Conservation (phyloP, 176 grass and related monocot genomes). For the Pontederia crassipes region DNA sequence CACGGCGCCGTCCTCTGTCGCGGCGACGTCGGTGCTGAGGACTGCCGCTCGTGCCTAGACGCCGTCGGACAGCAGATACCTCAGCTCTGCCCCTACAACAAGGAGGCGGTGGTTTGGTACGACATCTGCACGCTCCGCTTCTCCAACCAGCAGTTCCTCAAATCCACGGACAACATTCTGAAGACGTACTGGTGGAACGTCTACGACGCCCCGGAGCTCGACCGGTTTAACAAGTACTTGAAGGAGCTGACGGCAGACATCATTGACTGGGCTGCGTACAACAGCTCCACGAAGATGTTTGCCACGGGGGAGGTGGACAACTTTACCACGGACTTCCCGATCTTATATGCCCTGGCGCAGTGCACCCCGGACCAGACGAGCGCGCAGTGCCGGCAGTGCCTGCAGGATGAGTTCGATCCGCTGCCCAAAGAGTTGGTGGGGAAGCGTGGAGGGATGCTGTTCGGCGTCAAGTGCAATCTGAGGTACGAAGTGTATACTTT, state of each 20-base stretch:
- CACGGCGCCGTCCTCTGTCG: slow-evolving; percentile 44
- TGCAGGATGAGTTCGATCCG: neutral
- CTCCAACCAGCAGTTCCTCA: neutral
- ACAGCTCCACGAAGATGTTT: neutral
- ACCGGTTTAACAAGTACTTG: neutral
- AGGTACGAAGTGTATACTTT: slow-evolving; percentile 20
- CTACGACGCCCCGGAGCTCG: neutral
- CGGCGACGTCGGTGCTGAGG: slow-evolving; percentile 14
- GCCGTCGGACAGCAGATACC: no score
- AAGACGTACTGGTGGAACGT: neutral
- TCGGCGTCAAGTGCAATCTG: slow-evolving; percentile 6
- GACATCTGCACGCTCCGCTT: neutral
- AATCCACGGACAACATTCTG: neutral
- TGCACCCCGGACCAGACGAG: slow-evolving; percentile 7
- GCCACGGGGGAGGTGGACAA: neutral
- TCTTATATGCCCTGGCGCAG: slow-evolving; percentile 3
- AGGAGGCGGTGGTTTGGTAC: neutral
- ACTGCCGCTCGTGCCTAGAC: slow-evolving; percentile 24
- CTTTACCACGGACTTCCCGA: neutral
- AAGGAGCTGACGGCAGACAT: neutral
- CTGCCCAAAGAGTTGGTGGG: neutral
- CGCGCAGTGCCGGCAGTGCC: neutral
- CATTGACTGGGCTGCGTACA: neutral
- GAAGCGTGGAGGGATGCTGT: neutral
- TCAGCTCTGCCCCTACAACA: neutral